phyloP scores from a whole-genome alignment of 352 stramenopile species.

The Salisapilia sapeloensis region DNA sequence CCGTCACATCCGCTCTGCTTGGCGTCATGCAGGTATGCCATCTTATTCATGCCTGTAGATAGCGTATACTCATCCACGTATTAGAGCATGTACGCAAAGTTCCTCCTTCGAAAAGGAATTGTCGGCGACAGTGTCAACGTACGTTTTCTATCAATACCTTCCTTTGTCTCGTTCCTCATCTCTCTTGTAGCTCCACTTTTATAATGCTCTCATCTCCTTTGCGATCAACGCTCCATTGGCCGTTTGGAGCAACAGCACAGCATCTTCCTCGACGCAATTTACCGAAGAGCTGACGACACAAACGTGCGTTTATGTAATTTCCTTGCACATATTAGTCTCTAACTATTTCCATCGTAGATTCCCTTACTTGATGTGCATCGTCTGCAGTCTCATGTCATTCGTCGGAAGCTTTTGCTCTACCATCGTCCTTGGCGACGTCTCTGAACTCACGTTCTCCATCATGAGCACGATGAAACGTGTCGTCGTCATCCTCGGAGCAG shows the following conservation, averaged over 20 bases:
- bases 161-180: not conserved
- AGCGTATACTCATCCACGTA: not conserved
- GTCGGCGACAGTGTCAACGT: conserved; percentile 73
- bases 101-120: conserved; percentile 54
- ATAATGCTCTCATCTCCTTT: conserved; percentile 69
- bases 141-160: conserved; percentile 7
- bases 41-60: not conserved
- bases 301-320: conserved; percentile 6
- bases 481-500: conserved; percentile 71
- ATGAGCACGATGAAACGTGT: conserved; percentile 84
- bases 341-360: conserved; percentile 15
- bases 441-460: conserved; percentile 80
- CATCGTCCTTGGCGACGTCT: conserved; percentile 70
- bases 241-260: conserved; percentile 13
- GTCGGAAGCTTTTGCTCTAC: conserved; percentile 64
- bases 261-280: conserved; percentile 13
- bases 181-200: conserved; percentile 60
- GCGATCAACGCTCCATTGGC: conserved; percentile 69
- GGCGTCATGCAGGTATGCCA: conserved; percentile 51
- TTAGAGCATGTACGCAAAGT: conserved; percentile 79
- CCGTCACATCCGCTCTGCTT: conserved; percentile 49
- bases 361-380: conserved; percentile 46
- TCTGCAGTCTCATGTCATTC: conserved; percentile 76
- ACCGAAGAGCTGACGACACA: conserved; percentile 31
- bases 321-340: not conserved